These are phyloP conservation scores for Puya raimondii DNA, from an alignment of 176 grass and related monocot species.

Conservation along the genomic window DNA sequence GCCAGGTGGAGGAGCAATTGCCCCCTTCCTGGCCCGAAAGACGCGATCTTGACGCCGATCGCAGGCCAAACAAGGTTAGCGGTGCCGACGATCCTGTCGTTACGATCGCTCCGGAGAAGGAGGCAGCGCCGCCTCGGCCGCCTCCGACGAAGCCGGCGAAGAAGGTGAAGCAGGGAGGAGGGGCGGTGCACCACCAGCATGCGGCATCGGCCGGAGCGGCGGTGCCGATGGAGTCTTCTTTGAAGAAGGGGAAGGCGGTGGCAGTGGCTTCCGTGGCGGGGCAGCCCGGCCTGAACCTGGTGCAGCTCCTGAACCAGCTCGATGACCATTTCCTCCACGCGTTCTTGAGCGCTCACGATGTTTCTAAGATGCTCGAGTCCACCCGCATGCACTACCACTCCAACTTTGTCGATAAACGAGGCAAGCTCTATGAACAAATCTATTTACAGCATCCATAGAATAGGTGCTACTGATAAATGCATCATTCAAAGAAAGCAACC, in stretches of 20 bases:
- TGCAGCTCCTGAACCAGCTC: slow-evolving; percentile 49
- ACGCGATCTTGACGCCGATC: slow-evolving; percentile 8
- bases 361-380: slow-evolving; percentile 84
- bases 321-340: slow-evolving; percentile 77
- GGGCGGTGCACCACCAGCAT: too few relatives aligned
- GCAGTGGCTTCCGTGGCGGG: neutral
- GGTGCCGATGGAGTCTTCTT: too few relatives aligned
- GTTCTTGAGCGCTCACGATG: slow-evolving; percentile 72
- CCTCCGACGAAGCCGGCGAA: slow-evolving; percentile 27
- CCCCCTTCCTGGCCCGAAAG: slow-evolving; percentile 30
- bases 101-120: slow-evolving; percentile 1
- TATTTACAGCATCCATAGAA: too few relatives aligned
- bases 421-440: slow-evolving; percentile 16
- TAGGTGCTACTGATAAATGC: too few relatives aligned
- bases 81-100: neutral
- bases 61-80: too few relatives aligned
- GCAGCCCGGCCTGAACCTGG: slow-evolving; percentile 27
- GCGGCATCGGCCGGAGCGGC: too few relatives aligned
- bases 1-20: slow-evolving; percentile 31
- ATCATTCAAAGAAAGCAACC: too few relatives aligned
- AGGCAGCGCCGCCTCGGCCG: slow-evolving; percentile 23
- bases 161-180: too few relatives aligned
- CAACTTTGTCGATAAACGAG: slow-evolving; percentile 86
- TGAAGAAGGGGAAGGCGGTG: slow-evolving; percentile 41
- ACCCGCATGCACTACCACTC: slow-evolving; percentile 95